Evolutionary conservation across 2,329 filamentous ascomycete species (phyloP), one percentile per base, ranked within the genome.

Genomic region (Dactylellina haptotyla): DNA sequence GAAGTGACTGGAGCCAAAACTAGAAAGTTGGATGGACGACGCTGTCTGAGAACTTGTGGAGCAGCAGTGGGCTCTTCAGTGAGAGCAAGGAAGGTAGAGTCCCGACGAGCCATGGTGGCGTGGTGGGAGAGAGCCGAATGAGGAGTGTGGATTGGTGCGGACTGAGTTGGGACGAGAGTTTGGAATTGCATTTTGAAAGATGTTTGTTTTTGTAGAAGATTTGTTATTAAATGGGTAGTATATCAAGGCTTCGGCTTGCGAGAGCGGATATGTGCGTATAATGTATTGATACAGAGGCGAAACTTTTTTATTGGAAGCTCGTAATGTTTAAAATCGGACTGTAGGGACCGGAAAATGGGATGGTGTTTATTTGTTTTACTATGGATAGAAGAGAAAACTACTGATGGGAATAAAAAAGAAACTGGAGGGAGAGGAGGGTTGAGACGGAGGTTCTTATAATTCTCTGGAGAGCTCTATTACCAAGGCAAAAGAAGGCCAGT

Each of bases 1-100:
- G 86, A 88, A 28, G 84, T 87, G 77, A 83, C 83, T 41, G 87
- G 87, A n/a, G 85, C 86, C 54, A 88, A 83, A 28, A 84, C 83
- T 75, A 88, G 84, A 82, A 88, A 88, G 76, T 78, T 79, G 41
- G 78, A 78, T 26, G 81, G 82, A 62, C 76, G 77, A 67, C 79
- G 80, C 70, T 66, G 70, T 46, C 54, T 66, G 32, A 67, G 30
- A 18, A 67, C 26, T 5, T 51, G 39, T 65, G 67, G 67, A 46
- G 63, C 54, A 37, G 62, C 61, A 39, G 70, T 54, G 18, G 70
- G 70, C 57, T 74, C 70, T 41, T 74, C 61, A 9, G 70, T 74
- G 48, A 74, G 70, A 18, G 63, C 30, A 41, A 74, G 70, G 70
- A 74, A 74, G 61, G 70, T 74, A 28, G 70, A 74, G 20, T 74